Evolutionary conservation across 208 protist genomes (phyloP), one percentile per base, ranked within the genome.

Genomic region (Angomonas ambiguus): DNA sequence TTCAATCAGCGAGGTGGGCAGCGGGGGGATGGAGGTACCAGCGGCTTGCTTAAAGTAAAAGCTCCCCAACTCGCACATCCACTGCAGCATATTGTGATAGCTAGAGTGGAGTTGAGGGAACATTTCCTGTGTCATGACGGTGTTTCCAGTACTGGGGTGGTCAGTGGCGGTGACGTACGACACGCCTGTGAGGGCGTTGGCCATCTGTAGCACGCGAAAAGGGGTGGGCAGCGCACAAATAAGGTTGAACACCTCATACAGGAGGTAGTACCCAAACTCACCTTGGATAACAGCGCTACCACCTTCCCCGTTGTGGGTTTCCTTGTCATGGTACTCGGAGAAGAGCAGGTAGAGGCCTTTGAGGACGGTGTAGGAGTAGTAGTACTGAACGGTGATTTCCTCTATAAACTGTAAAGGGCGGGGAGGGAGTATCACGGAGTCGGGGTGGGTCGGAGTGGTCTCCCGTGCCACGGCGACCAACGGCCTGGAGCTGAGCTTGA

Each of bases 21-120:
- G 24, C 11, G 49, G 48, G 27, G 69, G 62, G 51, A 33, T 20
- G 28, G 45, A n/a, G n/a, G n/a, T n/a, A n/a, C n/a, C n/a, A n/a
- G n/a, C 32, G 6, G 22, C 22, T 8, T 25, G 28, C 0, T 22
- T 20, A 35, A 88, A 63, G 75, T 76, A 88, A 11, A 65, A 0
- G 0, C 57, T 56, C 18, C 34, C 72, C 2, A 85, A 48, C 30
- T 76, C 78, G n/a, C 75, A 71, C 10, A 61, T 63, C 72, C 76
- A 76, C 35, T 72, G 58, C 3, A 88, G 20, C 78, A 88, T 72
- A 11, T 35, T 59, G 34, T 74, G 67, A 58, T 88, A 82, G 0
- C 65, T 65, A 24, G 51, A 48, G 28, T 56, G 31, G 28, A 88
- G 51, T 5, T 56, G n/a, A 2, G 60, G 18, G 35, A 76, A 67